Conservation (phyloP, 805 yeast genomes). For the Yamadazyma laniorum region DNA sequence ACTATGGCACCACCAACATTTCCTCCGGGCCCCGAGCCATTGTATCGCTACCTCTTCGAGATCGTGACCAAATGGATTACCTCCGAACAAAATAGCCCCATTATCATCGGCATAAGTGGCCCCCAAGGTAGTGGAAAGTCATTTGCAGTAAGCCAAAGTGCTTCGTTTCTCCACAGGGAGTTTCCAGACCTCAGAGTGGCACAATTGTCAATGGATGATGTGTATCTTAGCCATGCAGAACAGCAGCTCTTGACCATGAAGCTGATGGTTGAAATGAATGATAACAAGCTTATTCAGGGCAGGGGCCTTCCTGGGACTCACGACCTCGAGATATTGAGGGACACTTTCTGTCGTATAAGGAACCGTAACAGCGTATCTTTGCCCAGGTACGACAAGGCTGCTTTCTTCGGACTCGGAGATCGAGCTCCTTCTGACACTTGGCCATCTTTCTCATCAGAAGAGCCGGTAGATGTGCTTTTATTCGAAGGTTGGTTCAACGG, state of each 20-base stretch:
- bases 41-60: slow-evolving; percentile 4
- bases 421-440: slow-evolving; percentile 45
- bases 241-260: slow-evolving; percentile 47
- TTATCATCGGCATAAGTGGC: slow-evolving; percentile 60
- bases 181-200: slow-evolving; percentile 39
- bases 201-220: slow-evolving; percentile 79
- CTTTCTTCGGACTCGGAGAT: slow-evolving; percentile 75
- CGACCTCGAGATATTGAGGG: slow-evolving; percentile 51
- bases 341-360: slow-evolving; percentile 35
- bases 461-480: slow-evolving; percentile 60
- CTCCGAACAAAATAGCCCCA: slow-evolving; percentile 24
- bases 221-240: slow-evolving; percentile 65
- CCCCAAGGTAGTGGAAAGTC: slow-evolving; percentile 85
- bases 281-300: slow-evolving; percentile 62
- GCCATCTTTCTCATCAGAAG: slow-evolving; percentile 20
- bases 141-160: slow-evolving; percentile 40
- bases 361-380: slow-evolving; percentile 20
- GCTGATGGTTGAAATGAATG: slow-evolving; percentile 23
- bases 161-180: slow-evolving; percentile 7
- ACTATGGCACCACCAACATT: too few species aligned
- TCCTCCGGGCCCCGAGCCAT: slow-evolving; percentile 8
- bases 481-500: slow-evolving; percentile 97
- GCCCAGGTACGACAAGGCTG: slow-evolving; percentile 81
- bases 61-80: slow-evolving; percentile 5
- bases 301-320: slow-evolving; percentile 96